Evolutionary conservation across 352 stramenopile species (phyloP), one percentile per base, ranked within the genome.

Genomic region (Globisporangium lucens): DNA sequence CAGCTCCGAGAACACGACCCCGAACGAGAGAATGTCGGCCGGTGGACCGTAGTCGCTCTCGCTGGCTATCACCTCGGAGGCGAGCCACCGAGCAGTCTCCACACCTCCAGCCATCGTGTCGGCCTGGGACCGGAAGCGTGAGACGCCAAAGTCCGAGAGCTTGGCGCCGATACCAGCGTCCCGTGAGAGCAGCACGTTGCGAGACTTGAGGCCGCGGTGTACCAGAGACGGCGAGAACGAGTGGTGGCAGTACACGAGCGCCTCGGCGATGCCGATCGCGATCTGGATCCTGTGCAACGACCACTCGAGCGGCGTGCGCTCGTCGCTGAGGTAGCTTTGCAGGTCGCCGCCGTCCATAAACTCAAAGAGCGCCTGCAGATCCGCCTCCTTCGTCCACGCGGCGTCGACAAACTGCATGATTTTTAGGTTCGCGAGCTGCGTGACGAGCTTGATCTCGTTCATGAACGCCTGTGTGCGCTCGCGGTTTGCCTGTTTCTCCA

Each of bases 1-100:
- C 4, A 90, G 70, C 56, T 90, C 79, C 1, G 71, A 78, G 35
- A 90, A 35, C 62, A 88, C 61, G 24, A 85, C 77, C n/a, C 77
- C 80, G 10, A 89, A 76, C 10, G 76, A 63, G 53, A 83, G 85
- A 24, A 89, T 75, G 56, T 89, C 78, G 27, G 70, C 74, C 17
- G 70, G 66, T 29, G 66, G 29, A 59, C 71, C 73, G 62, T 88
- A 85, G 53, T 73, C 72, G 12, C 53, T 69, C n/a, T 22, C 47
- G 71, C 72, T 43, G 0, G 63, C 68, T 56, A 86, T 72, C 29
- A 89, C 73, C 61, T 89, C 80, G 0, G 78, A 76, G 8, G 80
- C 63, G 5, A 86, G 59, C 76, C 78, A 89, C 27, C 75, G 63
- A 51, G 61, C 71, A 4, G 65, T 70, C 35, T 62, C 66, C 0